Base-by-base conservation (phyloP, 176 grass and related monocot species). In the Aegilops bicornis region DNA sequence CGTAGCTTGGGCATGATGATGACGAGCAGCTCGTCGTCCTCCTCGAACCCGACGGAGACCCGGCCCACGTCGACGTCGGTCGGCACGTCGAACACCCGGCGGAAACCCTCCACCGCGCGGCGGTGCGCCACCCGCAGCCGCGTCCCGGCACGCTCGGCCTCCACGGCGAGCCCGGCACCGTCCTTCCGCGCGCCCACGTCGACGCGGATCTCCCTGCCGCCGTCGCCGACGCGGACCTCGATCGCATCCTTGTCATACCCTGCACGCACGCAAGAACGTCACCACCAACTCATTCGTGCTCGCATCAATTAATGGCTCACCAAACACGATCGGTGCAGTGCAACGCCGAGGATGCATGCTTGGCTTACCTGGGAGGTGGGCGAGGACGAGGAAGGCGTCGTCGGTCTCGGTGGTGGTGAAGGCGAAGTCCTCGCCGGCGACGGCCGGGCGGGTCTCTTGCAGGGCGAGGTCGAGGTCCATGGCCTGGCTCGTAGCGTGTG, bases 391-490 rank as follows among this genome's bases (percentile, higher is more conserved):
- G 80, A 95, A 92, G 48, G 91, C 89, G 37, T 87, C 78, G 60
- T 93, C 91, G 40, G 83, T 93, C 76, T 98, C 93, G 40, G 82
- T 79, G 71, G 84, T 89, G 35, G 78, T 48, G 79, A 98, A 98
- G 71, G 88, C 71, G 73, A 95, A 77, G 85, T 83, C 89, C 63
- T 87, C 73, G 68, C 81, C 89, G 68, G 89, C 45, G 10, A 2
- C 25, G 20, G 82, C 32, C 45, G 32, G 39, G 77, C 67, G 73
- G 71, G 59, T 82, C 73, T 86, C 66, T 30, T 73, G 84, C 30
- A 98, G 71, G 78, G 65, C 86, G 81, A 95, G 84, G 82, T 98
- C 91, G 32, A 97, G 62, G 83, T 95, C 92, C 93, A 95, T 95
- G 78, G 33, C 66, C 61, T 64, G 14, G 32, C 45, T 9, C 24